Percentiles rank a stretch among this genome's conserved stretches.
phyloP scores from a whole-genome alignment of 208 protist species.

The Crithidia fasciculata region DNA sequence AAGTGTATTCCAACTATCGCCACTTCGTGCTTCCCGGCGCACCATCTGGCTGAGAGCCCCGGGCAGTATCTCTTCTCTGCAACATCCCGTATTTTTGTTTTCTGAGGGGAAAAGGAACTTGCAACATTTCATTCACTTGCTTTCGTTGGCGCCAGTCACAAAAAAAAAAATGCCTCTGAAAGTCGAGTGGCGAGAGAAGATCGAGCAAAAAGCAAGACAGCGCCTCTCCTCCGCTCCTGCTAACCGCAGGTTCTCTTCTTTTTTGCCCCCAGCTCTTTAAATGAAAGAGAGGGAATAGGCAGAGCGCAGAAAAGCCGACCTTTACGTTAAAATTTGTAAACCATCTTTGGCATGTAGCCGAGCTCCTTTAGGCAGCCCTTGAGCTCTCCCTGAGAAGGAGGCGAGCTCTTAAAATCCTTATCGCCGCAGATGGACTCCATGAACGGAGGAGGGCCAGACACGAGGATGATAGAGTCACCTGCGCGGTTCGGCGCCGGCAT shows the following conservation, averaged over 20 bases:
- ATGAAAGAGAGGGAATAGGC: background rate
- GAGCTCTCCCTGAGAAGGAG: constrained; percentile 84
- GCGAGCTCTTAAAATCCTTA: constrained; percentile 83
- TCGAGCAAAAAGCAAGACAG: too few relatives aligned
- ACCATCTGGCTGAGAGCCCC: too few relatives aligned
- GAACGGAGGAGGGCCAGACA: constrained; percentile 89
- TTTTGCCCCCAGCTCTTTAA: background rate
- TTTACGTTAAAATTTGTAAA: constrained; percentile 88
- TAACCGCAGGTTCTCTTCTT: background rate
- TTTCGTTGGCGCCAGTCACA: too few relatives aligned
- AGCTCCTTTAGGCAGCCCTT: constrained; percentile 88
- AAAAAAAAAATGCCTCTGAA: too few relatives aligned
- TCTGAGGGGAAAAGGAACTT: too few relatives aligned
- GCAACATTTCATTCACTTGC: too few relatives aligned
- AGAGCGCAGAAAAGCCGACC: background rate
- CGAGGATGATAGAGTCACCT: constrained; percentile 83
- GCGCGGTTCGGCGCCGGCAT: constrained; percentile 86
- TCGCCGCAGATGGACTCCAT: constrained; percentile 89
- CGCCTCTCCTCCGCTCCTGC: background rate
- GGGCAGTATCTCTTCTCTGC: too few relatives aligned
- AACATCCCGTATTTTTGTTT: too few relatives aligned
- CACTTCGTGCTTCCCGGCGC: too few relatives aligned
- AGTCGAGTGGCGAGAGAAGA: too few relatives aligned
- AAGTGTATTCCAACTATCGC: too few relatives aligned
- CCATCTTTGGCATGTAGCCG: constrained; percentile 86